Evolutionary conservation across 805 yeast species (phyloP).

Genomic region (Maudiozyma turicensis): DNA sequence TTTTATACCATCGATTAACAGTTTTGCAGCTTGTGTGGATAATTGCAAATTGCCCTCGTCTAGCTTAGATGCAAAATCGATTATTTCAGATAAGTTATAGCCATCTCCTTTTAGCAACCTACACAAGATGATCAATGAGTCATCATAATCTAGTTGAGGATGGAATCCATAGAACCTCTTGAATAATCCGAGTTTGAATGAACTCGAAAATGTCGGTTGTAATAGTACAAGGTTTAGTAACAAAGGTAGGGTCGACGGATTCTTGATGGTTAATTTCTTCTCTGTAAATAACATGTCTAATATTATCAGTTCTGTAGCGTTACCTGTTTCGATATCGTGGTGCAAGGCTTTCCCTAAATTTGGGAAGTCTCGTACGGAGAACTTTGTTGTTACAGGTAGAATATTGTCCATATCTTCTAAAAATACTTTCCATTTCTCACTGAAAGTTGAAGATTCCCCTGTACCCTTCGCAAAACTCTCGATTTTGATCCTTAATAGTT

Average conservation of each 20-base stretch:
- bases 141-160: not conserved
- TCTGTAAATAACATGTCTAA: constrained; percentile 13
- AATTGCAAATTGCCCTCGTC: not conserved
- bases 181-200: constrained; percentile 2
- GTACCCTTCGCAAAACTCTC: constrained; percentile 25
- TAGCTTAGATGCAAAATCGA: not conserved
- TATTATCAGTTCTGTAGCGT: constrained; percentile 3
- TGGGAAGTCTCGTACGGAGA: constrained; percentile 23
- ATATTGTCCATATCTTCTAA: constrained; percentile 22
- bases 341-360: constrained; percentile 12
- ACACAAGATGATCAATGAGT: not conserved
- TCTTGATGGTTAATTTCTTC: constrained; percentile 11
- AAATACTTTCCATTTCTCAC: constrained; percentile 27
- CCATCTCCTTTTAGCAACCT: constrained; percentile 1
- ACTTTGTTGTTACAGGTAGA: constrained; percentile 5
- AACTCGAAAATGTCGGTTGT: not conserved
- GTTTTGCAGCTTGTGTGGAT: not conserved
- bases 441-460: constrained; percentile 10
- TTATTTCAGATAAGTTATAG: not conserved
- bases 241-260: constrained; percentile 15
- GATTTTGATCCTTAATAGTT: constrained; percentile 17
- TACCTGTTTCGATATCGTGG: constrained; percentile 1
- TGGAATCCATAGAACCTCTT: not conserved
- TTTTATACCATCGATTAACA: not conserved
- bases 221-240: constrained; percentile 19